Base-by-base conservation (phyloP, 768 basidiomycete genomes). In the Tylopilus sp. region DNA sequence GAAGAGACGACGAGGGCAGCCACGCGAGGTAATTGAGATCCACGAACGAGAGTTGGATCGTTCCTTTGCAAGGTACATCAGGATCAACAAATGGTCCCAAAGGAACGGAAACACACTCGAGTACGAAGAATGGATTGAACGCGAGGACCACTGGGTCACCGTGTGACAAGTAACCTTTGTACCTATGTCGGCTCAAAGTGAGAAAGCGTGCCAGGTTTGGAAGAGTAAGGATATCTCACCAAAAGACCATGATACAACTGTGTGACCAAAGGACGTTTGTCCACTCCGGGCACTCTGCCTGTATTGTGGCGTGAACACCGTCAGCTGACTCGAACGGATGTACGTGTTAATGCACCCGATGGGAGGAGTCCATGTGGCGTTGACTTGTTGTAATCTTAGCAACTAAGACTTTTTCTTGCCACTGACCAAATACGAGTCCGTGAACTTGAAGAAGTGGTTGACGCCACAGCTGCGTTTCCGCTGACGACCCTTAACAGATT, bases 231-330 rank as follows among this genome's bases (percentile, higher is more conserved):
- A 44, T 4, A 3, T 63, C 80, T 66, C 72, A 90, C 92, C 96
- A 97, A 71, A 97, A 98, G 62, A 97, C 95, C 62, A 98, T 94
- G 65, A 98, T 95, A 65, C 95, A 97, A 64, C 91, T 92, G 53
- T 52, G 9, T 54, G 33, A 40, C n/a, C n/a, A n/a, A n/a, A n/a
- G n/a, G n/a, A n/a, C n/a, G n/a, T n/a, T n/a, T n/a, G n/a, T n/a
- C n/a, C n/a, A n/a, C n/a, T n/a, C n/a, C n/a, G n/a, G n/a, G n/a
- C n/a, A n/a, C n/a, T n/a, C n/a, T n/a, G n/a, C n/a, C n/a, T n/a
- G n/a, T n/a, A n/a, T n/a, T n/a, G n/a, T n/a, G n/a, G n/a, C n/a
- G n/a, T n/a, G n/a, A n/a, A n/a, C n/a, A n/a, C n/a, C n/a, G n/a
- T n/a, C n/a, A n/a, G n/a, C n/a, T n/a, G n/a, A n/a, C n/a, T n/a